Evolutionary conservation across 768 basidiomycete species (phyloP).

Genomic region (Aureoboletus auriporus): DNA sequence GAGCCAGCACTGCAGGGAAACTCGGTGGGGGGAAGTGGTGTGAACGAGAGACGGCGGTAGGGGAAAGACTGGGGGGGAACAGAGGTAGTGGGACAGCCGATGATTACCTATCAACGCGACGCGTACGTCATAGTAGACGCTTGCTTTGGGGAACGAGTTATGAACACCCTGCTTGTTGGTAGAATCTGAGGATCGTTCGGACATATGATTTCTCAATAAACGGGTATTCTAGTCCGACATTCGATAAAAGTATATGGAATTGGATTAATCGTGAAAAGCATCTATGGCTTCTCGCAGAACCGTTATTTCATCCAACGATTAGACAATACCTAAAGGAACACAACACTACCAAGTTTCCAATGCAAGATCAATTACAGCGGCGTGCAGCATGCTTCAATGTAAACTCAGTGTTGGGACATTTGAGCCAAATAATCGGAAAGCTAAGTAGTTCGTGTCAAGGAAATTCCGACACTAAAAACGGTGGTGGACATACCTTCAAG

Average conservation of each 20-base stretch:
- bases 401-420: constrained; percentile 48
- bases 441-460: constrained; percentile 25
- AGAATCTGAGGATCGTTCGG: too few species aligned
- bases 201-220: too few species aligned
- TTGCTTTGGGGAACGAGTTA: too few species aligned
- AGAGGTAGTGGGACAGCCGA: constrained; percentile 88
- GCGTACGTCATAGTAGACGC: too few species aligned
- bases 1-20: constrained; percentile 87
- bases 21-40: constrained; percentile 73
- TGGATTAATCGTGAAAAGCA: constrained; percentile 1
- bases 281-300: constrained; percentile 1
- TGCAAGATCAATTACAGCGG: not conserved
- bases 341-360: not conserved
- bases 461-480: not conserved
- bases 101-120: constrained; percentile 79
- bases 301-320: constrained; percentile 12
- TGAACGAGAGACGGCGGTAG: too few species aligned
- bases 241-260: not conserved
- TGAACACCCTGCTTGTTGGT: too few species aligned
- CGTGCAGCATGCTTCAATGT: not conserved
- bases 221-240: too few species aligned
- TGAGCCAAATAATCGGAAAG: constrained; percentile 67
- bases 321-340: constrained; percentile 7
- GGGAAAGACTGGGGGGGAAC: too few species aligned
- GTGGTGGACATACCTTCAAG: constrained; percentile 58